Base-by-base conservation (phyloP, 257 asterid genomes). In the Lycium barbarum region DNA sequence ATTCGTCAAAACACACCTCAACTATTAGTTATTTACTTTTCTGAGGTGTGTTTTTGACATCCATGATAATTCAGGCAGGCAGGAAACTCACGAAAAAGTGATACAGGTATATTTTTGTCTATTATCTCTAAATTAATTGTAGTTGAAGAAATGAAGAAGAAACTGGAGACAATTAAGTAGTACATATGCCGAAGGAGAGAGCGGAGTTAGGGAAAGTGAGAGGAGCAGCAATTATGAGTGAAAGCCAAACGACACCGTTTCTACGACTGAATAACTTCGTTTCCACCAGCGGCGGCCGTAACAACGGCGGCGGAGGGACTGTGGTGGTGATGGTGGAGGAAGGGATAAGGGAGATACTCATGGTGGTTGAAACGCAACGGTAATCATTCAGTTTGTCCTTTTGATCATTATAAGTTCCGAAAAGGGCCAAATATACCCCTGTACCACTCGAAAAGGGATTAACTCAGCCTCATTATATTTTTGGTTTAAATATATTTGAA, bases 131-230 rank as follows among this genome's bases (percentile, higher is more conserved):
- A 26, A 26, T 55, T 13, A 55, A 55, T 5, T 45, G 6, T 45
- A 76, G 36, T 51, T 12, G 82, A 40, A 10, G 47, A 14, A 55
- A 78, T 18, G 12, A 9, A 45, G 33, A 7, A 15, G 35, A 9
- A 22, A 22, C 7, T 53, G 0, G 17, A 6, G 72, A 62, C 9
- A 49, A 38, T 35, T 40, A 12, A 74, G 33, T 26, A 83, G 49
- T 90, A 95, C 98, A 95, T 81, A 95, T 90, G 88, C 98, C 96
- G 68, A 95, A 67, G 73, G 98, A 89, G 88, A 90, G 89, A 70
- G 98, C 96, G 51, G 93, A 82, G 62, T 95, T 92, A 66, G 86
- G 70, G 13, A 90, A 90, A 2, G 97, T n/a, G 36, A 89, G 84
- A 58, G 89, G 85, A 63, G 90, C 87, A 38, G 87, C 66, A 63